These are phyloP conservation scores for Colletotrichum tabaci DNA, from an alignment of 2,329 filamentous ascomycete species.

Conservation along the genomic window DNA sequence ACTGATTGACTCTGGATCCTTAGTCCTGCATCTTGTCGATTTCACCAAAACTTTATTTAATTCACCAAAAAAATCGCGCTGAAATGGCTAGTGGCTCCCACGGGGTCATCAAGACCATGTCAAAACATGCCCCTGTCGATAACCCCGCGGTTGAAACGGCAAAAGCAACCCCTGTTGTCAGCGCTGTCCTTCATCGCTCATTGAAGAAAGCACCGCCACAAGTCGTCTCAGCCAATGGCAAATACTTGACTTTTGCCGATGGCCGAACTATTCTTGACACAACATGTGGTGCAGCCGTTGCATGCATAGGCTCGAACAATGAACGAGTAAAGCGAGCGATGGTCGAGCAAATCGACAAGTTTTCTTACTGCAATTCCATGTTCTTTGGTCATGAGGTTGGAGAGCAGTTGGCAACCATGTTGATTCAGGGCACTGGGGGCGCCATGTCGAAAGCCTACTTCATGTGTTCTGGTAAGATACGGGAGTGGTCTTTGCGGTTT, in stretches of 20 bases:
- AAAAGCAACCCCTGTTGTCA: neutral
- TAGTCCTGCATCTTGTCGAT: too few species aligned
- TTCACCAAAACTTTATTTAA: neutral
- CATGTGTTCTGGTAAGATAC: slow-evolving; percentile 44
- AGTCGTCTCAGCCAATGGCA: slow-evolving; percentile 41
- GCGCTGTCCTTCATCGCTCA: slow-evolving; percentile 41
- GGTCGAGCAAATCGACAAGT: slow-evolving; percentile 68
- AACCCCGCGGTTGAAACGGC: neutral
- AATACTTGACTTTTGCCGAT: slow-evolving; percentile 40
- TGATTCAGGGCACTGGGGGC: slow-evolving; percentile 56
- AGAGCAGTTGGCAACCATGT: slow-evolving; percentile 51
- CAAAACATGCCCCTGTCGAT: neutral
- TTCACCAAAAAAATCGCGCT: neutral
- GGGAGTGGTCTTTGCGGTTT: too few species aligned
- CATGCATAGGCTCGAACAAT: slow-evolving; percentile 79
- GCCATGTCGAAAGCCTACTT: slow-evolving; percentile 57
- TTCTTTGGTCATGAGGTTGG: slow-evolving; percentile 67
- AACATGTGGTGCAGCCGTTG: slow-evolving; percentile 80
- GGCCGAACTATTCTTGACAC: slow-evolving; percentile 73
- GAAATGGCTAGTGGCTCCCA: neutral
- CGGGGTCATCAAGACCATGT: neutral
- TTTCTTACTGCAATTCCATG: slow-evolving; percentile 61
- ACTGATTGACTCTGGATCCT: too few species aligned
- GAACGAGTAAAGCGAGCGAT: slow-evolving; percentile 73
- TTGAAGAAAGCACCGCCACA: slow-evolving; percentile 34